phyloP scores from a whole-genome alignment of 768 basidiomycete genomes.

The Pisolithus sp. region DNA sequence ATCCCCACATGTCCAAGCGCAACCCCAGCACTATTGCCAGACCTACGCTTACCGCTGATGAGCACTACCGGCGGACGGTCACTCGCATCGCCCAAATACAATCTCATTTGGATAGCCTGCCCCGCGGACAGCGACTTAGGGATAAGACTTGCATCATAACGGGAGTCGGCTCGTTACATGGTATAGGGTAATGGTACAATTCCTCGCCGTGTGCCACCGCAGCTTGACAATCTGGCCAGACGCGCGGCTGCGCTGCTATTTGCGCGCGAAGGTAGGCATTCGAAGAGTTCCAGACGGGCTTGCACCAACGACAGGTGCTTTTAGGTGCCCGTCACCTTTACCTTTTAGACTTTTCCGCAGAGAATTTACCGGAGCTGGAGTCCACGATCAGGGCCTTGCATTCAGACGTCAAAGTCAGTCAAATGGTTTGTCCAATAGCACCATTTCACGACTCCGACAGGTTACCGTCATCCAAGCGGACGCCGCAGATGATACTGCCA shows the following conservation, averaged over 20 bases:
- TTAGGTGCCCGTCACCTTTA: slow-evolving; percentile 74
- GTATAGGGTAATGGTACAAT: slow-evolving; percentile 64
- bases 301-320: slow-evolving; percentile 1
- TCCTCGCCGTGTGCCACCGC: slow-evolving; percentile 1
- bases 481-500: slow-evolving; percentile 70
- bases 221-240: slow-evolving; percentile 29
- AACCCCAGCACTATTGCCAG: slow-evolving; percentile 4
- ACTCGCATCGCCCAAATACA: slow-evolving; percentile 63
- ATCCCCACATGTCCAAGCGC: slow-evolving; percentile 13
- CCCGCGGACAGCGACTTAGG: slow-evolving; percentile 51
- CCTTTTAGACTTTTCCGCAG: slow-evolving; percentile 62
- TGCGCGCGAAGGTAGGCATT: slow-evolving; percentile 66
- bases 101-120: slow-evolving; percentile 51
- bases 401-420: slow-evolving; percentile 67
- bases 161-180: slow-evolving; percentile 79
- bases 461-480: slow-evolving; percentile 75
- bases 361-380: slow-evolving; percentile 66
- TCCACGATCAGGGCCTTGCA: slow-evolving; percentile 60
- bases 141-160: slow-evolving; percentile 85
- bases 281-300: not conserved
- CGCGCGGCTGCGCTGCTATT: slow-evolving; percentile 67
- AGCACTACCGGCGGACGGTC: slow-evolving; percentile 54
- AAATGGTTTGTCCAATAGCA: slow-evolving; percentile 1
- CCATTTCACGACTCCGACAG: slow-evolving; percentile 35
- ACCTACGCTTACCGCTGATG: slow-evolving; percentile 30